Evolutionary conservation across 2,329 filamentous ascomycete genomes (phyloP).

Genomic region (Alternaria sp.): DNA sequence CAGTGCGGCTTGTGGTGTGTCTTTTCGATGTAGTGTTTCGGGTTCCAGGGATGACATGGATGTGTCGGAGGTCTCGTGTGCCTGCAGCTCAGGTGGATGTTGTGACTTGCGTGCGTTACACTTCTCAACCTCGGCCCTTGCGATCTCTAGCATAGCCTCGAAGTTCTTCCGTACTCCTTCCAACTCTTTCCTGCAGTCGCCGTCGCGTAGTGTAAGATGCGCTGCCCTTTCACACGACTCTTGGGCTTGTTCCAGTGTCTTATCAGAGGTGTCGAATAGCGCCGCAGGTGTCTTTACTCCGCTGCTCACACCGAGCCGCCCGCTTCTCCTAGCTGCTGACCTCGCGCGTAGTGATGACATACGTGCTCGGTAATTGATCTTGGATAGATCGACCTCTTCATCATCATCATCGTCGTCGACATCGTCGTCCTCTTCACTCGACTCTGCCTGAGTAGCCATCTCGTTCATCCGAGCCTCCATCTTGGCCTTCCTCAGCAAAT

Average conservation of each 20-base stretch:
- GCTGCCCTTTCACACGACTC: constrained; percentile 85
- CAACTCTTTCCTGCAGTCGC: constrained; percentile 82
- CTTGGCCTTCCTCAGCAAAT: constrained; percentile 86
- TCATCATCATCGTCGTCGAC: constrained; percentile 38
- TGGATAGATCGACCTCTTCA: constrained; percentile 41
- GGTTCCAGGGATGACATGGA: constrained; percentile 27
- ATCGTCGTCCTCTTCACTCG: constrained; percentile 37
- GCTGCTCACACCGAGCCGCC: constrained; percentile 14
- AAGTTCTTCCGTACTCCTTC: constrained; percentile 73
- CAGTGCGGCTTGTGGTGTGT: constrained; percentile 24
- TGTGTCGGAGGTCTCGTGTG: constrained; percentile 30
- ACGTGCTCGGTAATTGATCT: constrained; percentile 49
- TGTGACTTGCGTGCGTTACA: constrained; percentile 29
- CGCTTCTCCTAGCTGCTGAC: constrained; percentile 26
- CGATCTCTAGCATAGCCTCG: constrained; percentile 68
- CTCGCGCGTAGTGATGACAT: constrained; percentile 45
- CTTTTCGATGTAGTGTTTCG: constrained; percentile 25
- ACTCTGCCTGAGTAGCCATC: constrained; percentile 50
- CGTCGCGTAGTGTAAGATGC: constrained; percentile 87
- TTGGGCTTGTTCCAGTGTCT: constrained; percentile 80
- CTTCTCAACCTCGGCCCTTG: constrained; percentile 54
- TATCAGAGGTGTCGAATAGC: constrained; percentile 73
- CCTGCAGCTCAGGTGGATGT: constrained; percentile 17
- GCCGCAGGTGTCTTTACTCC: constrained; percentile 31
- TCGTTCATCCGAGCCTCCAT: constrained; percentile 77